Evolutionary conservation across 768 basidiomycete genomes (phyloP), one percentile per base, ranked within the genome.

Genomic region (Wakefieldia striispora): DNA sequence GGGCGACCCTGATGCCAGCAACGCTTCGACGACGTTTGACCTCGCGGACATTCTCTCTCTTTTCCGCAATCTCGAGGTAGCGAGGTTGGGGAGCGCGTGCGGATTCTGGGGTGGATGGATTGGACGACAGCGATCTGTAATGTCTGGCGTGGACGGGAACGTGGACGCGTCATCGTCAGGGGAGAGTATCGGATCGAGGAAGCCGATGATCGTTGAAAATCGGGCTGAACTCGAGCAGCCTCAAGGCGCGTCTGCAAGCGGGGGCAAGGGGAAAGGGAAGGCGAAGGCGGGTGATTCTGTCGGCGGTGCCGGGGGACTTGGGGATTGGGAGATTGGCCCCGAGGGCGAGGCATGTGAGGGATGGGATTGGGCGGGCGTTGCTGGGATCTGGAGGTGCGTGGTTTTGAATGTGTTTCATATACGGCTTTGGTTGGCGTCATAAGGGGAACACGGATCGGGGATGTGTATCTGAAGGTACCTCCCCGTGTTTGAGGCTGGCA

Each of bases 291-390:
- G 13, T 11, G 21, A 44, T 9, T 11, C 40, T 13, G 0, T 14
- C 13, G 14, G 4, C 10, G 10, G 1, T 5, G 5, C 3, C 11
- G 43, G 17, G 12, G 36, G 5, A 14, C 42, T 59, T 19, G 53
- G 49, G 0, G 60, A 65, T 21, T 64, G 62, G 63, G 63, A 57
- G 24, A 26, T 53, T 1, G 62, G 63, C 0, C 37, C 40, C 9
- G 60, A 56, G 12, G 58, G 50, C 2, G 67, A 58, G 23, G 51
- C 53, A 4, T 67, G 65, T 40, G 64, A 67, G 6, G 80, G 80
- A 4, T 81, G 78, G 79, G 80, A 82, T 56, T 83, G 82, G 81
- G 81, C 80, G 1, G 81, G 78, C 8, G 77, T 74, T 3, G 61
- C 70, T 37, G 81, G 81, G 16, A 66, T 72, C 42, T 83, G 80